Conservation (phyloP, 106 monocot genomes). For the Dioscorea zingiberensis region DNA sequence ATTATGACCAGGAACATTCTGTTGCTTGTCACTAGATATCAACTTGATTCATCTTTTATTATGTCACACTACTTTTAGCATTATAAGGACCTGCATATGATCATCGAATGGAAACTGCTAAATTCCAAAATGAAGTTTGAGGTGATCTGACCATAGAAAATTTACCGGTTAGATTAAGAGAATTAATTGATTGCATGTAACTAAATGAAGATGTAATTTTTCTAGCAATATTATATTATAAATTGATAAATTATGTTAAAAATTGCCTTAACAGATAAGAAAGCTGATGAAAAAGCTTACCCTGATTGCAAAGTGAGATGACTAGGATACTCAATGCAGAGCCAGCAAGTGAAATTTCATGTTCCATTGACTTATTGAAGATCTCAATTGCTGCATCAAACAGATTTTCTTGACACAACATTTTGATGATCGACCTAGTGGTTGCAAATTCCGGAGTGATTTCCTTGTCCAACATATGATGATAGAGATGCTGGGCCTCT, state of each 20-base stretch:
- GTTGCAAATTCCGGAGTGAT: conserved; percentile 41
- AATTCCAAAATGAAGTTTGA: too few species aligned
- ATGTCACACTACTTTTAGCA: too few species aligned
- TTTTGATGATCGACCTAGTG: conserved; percentile 35
- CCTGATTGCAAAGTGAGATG: conserved; percentile 53
- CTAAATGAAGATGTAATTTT: neutral
- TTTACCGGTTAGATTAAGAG: neutral
- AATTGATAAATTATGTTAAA: neutral
- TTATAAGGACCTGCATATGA: too few species aligned
- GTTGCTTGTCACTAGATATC: too few species aligned
- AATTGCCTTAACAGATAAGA: neutral
- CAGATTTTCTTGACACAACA: conserved; percentile 48
- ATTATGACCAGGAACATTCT: too few species aligned
- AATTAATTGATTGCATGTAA: neutral
- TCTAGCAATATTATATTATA: neutral
- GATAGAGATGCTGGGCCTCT: conserved; percentile 47
- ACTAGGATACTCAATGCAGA: conserved; percentile 39
- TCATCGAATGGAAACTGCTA: too few species aligned
- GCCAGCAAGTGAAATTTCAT: conserved; percentile 42
- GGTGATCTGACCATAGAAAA: too few species aligned
- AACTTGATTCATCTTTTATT: too few species aligned
- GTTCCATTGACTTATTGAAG: conserved; percentile 38
- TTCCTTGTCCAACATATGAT: conserved; percentile 57
- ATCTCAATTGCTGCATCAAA: conserved; percentile 39
- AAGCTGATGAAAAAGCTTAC: too few species aligned